These are phyloP conservation scores for Phialocephala sp. DNA, from an alignment of 2,329 filamentous ascomycete species.

Conservation along the genomic window DNA sequence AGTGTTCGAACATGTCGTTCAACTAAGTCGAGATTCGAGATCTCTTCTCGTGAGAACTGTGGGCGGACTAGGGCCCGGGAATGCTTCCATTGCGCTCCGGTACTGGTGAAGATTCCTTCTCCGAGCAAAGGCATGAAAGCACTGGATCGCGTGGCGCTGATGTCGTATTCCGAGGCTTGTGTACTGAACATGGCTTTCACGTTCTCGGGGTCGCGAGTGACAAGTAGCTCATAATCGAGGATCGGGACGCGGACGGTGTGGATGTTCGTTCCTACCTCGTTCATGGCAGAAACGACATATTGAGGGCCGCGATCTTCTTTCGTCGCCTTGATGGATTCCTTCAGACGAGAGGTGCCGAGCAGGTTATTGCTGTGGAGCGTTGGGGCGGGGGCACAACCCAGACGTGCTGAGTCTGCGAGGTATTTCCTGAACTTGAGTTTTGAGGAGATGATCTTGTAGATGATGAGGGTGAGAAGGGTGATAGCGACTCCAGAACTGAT, in stretches of 20 bases:
- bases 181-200: constrained; percentile 42
- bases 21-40: constrained; percentile 50
- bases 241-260: constrained; percentile 46
- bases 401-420: constrained; percentile 37
- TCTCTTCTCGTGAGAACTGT: constrained; percentile 50
- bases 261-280: constrained; percentile 38
- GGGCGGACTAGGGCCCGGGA: constrained; percentile 48
- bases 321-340: constrained; percentile 44
- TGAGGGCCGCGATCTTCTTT: constrained; percentile 45
- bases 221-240: constrained; percentile 46
- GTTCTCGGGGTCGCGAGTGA: constrained; percentile 46
- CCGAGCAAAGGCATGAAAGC: constrained; percentile 42
- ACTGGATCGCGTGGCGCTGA: constrained; percentile 43
- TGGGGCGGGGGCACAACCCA: constrained; percentile 43
- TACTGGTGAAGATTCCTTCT: constrained; percentile 35
- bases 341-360: constrained; percentile 42
- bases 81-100: constrained; percentile 44
- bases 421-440: constrained; percentile 38
- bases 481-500: background rate
- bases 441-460: constrained; percentile 38
- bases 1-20: constrained; percentile 48
- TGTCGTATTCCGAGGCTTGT: constrained; percentile 43
- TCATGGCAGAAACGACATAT: constrained; percentile 43
- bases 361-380: constrained; percentile 43
- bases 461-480: constrained; percentile 27